Evolutionary conservation across 371 early-diverging fungal genomes (phyloP), one percentile per base, ranked within the genome.

Genomic region (Chytridium lagenaria): DNA sequence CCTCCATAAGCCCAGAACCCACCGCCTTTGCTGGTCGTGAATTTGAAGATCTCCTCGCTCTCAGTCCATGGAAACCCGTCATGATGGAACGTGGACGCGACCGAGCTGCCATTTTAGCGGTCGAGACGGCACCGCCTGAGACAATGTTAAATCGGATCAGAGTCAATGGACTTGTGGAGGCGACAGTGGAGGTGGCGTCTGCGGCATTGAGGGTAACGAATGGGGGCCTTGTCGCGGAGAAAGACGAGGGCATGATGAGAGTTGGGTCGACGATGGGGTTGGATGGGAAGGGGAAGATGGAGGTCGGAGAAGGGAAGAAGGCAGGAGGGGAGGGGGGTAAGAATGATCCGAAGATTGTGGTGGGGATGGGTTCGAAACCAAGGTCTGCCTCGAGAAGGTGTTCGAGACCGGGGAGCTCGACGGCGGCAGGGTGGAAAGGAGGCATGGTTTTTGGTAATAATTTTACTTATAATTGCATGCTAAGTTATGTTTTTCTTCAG

Each of bases 11-110:
- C n/a, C 36, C 15, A 5, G 5, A 61, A 61, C 57, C 26, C 57
- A 7, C 16, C 10, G 57, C 57, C 22, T 55, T 30, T 23, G 66
- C 44, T 22, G 66, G 66, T 10, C 38, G 66, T 19, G 66, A 66
- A 37, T 66, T 66, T 28, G 66, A 66, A 37, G 66, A 66, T 30
- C 66, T 66, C 10, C 66, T 66, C 10, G 49, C 44, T 2, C 66
- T 66, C 10, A 66, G 66, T 33, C 66, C 66, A 2, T 66, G 66
- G 66, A 66, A 66, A 30, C 66, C 66, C 5, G 66, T 66, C 10
- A 66, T 66, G 66, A 37, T 66, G 66, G 66, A 66, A 28, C 39
- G 66, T 10, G 66, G 66, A 15, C 39, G 66, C 12, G 44, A 38
- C 16, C 10, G 44, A 2, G 66, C 66, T 15, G 66, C 66, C 3